Base-by-base conservation (phyloP, 371 early-diverging fungal species). In the Mortierella sp. region DNA sequence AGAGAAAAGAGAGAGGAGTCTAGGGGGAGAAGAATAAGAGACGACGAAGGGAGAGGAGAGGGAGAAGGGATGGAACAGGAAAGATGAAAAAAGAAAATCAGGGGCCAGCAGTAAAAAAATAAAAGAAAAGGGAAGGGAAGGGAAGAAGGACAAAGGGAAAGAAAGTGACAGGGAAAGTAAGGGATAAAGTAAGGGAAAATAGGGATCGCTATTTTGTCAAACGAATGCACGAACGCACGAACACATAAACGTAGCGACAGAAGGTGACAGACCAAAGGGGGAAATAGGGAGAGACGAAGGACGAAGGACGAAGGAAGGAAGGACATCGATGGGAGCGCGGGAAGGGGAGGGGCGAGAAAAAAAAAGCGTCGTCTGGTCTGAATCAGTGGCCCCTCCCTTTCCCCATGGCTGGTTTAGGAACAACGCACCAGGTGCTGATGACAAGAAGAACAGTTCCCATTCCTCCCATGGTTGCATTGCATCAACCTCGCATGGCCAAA, bases 91-190 rank as follows among this genome's bases (percentile, higher is more conserved):
- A 44, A 41, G 38, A 70, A 81, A 77, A 77, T 76, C 77, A 76
- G 81, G 77, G 77, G 74, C 63, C 74, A 81, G 73, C 54, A 73
- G 32, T 35, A 72, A 73, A 55, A 55, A 55, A 35, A 29, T 38
- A 55, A 43, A 27, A 48, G 21, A 38, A 72, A 71, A 49, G 21
- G 11, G n/a, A 27, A 32, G 29, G 46, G 71, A 43, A n/a, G 41
- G 14, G 72, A 54, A 48, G 6, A 70, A 70, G 54, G 46, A n/a
- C 43, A 29, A 70, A 32, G 56, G 41, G 44, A 41, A 51, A 27
- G 14, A 54, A 51, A 16, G 44, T 3, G 70, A 41, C 27, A 29
- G 29, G 65, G 32, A 65, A 65, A 35, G 68, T 29, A 41, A 41
- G 68, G 41, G 65, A 65, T 8, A 16, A 27, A 32, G 65, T n/a